Percentiles rank a stretch among this genome's conserved stretches.
Evolutionary conservation across 2,329 filamentous ascomycete genomes (phyloP).

Genomic region (Penicillium digitatum): DNA sequence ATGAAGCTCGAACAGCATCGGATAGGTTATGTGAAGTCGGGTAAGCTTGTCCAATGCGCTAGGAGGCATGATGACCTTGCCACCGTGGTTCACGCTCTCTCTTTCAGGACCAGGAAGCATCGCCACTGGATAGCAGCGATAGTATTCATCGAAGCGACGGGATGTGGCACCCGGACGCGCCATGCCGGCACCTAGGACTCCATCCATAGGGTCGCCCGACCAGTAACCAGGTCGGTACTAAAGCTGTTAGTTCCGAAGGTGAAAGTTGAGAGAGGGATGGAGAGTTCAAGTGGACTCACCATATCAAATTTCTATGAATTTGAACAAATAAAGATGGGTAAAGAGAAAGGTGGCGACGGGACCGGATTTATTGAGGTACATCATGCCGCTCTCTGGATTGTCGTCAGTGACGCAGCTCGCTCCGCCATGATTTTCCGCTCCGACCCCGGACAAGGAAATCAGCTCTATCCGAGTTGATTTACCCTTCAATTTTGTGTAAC

Average conservation of each 20-base stretch:
- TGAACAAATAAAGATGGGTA: background rate
- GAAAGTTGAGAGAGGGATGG: background rate
- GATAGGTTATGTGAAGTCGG: slow-evolving; percentile 91
- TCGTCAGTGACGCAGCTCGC: slow-evolving; percentile 36
- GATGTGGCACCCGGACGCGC: slow-evolving; percentile 48
- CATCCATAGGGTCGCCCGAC: slow-evolving; percentile 51
- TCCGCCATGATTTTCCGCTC: slow-evolving; percentile 41
- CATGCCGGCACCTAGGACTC: slow-evolving; percentile 54
- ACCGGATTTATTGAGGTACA: slow-evolving; percentile 2
- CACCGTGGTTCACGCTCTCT: slow-evolving; percentile 87
- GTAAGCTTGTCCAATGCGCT: slow-evolving; percentile 96
- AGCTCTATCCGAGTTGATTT: background rate
- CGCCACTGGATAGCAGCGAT: slow-evolving; percentile 89
- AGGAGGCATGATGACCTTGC: slow-evolving; percentile 96
- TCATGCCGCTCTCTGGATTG: slow-evolving; percentile 17
- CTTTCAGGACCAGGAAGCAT: slow-evolving; percentile 92
- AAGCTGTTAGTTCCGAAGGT: slow-evolving; percentile 16
- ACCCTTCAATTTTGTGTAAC: slow-evolving; percentile 8
- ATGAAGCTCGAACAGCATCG: slow-evolving; percentile 91
- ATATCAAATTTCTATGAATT: slow-evolving; percentile 15
- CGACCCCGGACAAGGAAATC: slow-evolving; percentile 30
- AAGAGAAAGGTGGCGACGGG: background rate
- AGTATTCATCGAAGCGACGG: slow-evolving; percentile 96
- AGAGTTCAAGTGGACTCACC: slow-evolving; percentile 19
- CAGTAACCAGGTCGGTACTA: slow-evolving; percentile 50